Evolutionary conservation across 2,329 filamentous ascomycete genomes (phyloP), one percentile per base, ranked within the genome.

Genomic region (Fusarium drepaniforme): DNA sequence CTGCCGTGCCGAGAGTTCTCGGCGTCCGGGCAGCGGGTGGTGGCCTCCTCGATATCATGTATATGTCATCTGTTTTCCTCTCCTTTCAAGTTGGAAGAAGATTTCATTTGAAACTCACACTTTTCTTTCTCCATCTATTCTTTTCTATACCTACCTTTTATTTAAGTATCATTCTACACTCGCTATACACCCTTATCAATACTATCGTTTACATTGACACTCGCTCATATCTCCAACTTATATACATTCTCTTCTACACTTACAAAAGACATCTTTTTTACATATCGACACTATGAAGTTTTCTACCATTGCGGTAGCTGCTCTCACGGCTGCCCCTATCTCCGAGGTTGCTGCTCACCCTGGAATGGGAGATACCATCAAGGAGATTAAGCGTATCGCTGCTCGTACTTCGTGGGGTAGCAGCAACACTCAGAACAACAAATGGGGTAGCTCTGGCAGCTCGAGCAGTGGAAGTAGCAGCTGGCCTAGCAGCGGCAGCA

Each of bases 271-370:
- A 18, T 28, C 11, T 13, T 4, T 13, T 5, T 63, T 60, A 44
- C 12, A 64, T 4, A 64, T 42, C 33, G 3, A 49, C 35, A 78
- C 60, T 67, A 81, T 79, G 78, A 83, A 80, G 77, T 67, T 79
- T 25, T 72, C 66, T 23, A 57, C 70, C n/a, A 64, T 79, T 23
- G 59, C 79, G 53, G 57, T 72, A 23, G 70, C 72, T 21, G 77
- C 73, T 61, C 66, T 80, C 42, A 64, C 76, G 33, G 75, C 73
- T 35, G 70, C 70, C 35, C 71, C 72, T 18, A 66, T 78, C 56
- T 63, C 72, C 4, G 70, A 72, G 38, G 71, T 42, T 25, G 40
- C 59, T 15, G 78, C 75, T 44, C 73, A 72, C 62, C 74, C 77
- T 21, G 71, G 71, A n/a, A 78, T 79, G 77, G 67, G 59, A 44